Conservation (phyloP, 23 red algal genomes). For the Gracilaria caudata region DNA sequence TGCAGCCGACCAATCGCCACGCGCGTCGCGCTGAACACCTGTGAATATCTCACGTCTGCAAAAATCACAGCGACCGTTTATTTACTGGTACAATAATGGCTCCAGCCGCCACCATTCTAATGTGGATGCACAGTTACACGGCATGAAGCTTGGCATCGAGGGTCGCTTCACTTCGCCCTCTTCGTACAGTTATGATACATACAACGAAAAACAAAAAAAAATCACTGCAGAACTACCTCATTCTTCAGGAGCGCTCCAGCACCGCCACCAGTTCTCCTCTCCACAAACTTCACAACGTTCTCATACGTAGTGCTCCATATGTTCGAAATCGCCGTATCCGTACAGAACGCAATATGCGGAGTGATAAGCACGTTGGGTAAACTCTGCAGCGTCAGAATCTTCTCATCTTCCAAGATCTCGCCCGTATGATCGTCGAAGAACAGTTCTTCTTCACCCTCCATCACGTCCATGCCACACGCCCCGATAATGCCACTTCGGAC, state of each 20-base stretch:
- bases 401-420: constrained; percentile 72
- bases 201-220: constrained; percentile 1
- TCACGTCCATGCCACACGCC: constrained; percentile 73
- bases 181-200: background rate
- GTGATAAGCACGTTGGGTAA: constrained; percentile 85
- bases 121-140: background rate
- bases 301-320: constrained; percentile 67
- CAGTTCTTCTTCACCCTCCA: constrained; percentile 68
- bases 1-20: background rate
- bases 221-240: background rate
- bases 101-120: background rate
- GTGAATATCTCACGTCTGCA: constrained; percentile 2
- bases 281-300: constrained; percentile 39
- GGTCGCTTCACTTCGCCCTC: too few relatives aligned
- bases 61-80: too few relatives aligned
- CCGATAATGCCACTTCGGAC: constrained; percentile 65
- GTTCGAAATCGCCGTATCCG: constrained; percentile 67
- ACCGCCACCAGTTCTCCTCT: background rate
- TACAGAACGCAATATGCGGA: constrained; percentile 80
- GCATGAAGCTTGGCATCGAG: background rate
- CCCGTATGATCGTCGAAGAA: constrained; percentile 86
- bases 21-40: background rate
- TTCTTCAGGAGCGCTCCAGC: background rate
- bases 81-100: too few relatives aligned
- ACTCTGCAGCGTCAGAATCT: constrained; percentile 57